These are phyloP conservation scores for Paraphaeosphaeria sporulosa DNA, from an alignment of 2,329 filamentous ascomycete genomes.

Conservation along the genomic window DNA sequence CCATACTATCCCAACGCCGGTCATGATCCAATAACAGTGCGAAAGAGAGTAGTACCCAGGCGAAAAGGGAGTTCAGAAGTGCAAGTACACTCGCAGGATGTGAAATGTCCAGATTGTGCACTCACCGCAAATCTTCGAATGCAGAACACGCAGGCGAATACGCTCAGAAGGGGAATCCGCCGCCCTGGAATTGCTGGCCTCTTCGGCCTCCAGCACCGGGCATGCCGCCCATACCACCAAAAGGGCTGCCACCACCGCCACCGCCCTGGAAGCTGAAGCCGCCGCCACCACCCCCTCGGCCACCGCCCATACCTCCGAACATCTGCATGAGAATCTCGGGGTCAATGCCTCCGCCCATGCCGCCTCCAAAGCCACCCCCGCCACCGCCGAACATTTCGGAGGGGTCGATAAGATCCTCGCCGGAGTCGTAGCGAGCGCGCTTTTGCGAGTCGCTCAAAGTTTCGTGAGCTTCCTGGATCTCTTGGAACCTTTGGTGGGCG, in stretches of 20 bases:
- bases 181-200: constrained; percentile 42
- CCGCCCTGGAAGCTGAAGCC: constrained; percentile 54
- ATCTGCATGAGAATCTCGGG: constrained; percentile 14
- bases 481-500: constrained; percentile 94
- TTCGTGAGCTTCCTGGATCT: constrained; percentile 96
- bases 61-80: constrained; percentile 13
- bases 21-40: constrained; percentile 1
- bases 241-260: constrained; percentile 52
- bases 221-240: constrained; percentile 40
- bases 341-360: constrained; percentile 45
- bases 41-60: neutral
- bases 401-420: constrained; percentile 88
- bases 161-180: constrained; percentile 41
- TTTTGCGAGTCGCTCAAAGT: constrained; percentile 86
- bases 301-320: constrained; percentile 57
- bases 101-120: neutral
- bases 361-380: constrained; percentile 46
- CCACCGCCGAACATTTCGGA: constrained; percentile 80
- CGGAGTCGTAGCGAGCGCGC: constrained; percentile 87
- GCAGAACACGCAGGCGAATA: neutral
- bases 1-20: constrained; percentile 11
- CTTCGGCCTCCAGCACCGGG: constrained; percentile 40
- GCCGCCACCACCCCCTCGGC: constrained; percentile 59
- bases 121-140: neutral
- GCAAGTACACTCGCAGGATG: neutral